A percentile compares a stretch with the other conserved stretches of the same genome.
phyloP scores from a whole-genome alignment of 23 red algal genomes.

The Gracilaria gracilis region DNA sequence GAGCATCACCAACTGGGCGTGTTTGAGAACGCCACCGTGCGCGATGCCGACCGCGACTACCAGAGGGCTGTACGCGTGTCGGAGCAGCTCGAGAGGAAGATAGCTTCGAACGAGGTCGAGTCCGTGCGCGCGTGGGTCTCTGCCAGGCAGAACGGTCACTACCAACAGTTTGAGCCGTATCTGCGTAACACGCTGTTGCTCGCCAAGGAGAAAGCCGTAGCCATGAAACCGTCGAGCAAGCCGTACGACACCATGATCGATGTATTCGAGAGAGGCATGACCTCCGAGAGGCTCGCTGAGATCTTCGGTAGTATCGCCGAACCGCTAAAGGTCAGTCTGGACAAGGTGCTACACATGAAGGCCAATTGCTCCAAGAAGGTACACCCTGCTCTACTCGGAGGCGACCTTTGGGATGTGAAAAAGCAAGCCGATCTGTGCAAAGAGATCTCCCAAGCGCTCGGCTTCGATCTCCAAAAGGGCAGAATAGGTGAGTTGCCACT shows the following conservation, averaged over 20 bases:
- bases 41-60: no score
- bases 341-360: no score
- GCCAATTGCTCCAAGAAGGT: no score
- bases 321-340: constrained; percentile 19
- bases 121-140: constrained; percentile 48
- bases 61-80: not conserved
- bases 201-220: constrained; percentile 42
- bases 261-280: constrained; percentile 84
- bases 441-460: no score
- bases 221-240: constrained; percentile 18
- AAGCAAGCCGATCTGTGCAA: no score
- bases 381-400: no score
- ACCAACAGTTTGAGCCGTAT: no score
- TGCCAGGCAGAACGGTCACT: constrained; percentile 50
- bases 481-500: constrained; percentile 46
- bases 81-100: constrained; percentile 35
- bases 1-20: not conserved
- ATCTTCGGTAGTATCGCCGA: constrained; percentile 63
- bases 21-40: no score
- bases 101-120: constrained; percentile 35
- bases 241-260: constrained; percentile 79
- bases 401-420: no score
- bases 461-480: no score
- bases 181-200: constrained; percentile 12
- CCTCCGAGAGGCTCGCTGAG: constrained; percentile 58